Conservation (phyloP, 768 basidiomycete species). For the Tubosaeta brunneosetosa region DNA sequence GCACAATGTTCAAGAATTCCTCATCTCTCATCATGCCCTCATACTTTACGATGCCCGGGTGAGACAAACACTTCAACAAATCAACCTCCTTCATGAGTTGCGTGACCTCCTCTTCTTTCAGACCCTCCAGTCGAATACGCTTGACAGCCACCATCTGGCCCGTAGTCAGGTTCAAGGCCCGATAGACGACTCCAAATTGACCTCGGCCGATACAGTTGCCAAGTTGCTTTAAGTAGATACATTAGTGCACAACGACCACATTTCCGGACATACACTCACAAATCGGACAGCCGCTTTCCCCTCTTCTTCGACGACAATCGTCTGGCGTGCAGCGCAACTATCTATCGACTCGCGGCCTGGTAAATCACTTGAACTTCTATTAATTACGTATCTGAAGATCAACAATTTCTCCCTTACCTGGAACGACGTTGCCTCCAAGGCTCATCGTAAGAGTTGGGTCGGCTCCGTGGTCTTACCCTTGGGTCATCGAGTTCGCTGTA, state of each 20-base stretch:
- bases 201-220: slow-evolving; percentile 97
- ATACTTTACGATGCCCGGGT: slow-evolving; percentile 96
- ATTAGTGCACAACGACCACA: slow-evolving; percentile 9
- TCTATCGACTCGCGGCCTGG: slow-evolving; percentile 58
- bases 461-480: slow-evolving; percentile 44
- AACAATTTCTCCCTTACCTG: slow-evolving; percentile 68
- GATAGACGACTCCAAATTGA: slow-evolving; percentile 95
- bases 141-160: slow-evolving; percentile 99
- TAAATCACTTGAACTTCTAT: slow-evolving; percentile 63
- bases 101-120: slow-evolving; percentile 85
- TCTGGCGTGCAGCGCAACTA: slow-evolving; percentile 59
- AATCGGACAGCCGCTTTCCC: slow-evolving; percentile 77
- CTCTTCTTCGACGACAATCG: slow-evolving; percentile 73
- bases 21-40: slow-evolving; percentile 92
- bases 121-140: slow-evolving; percentile 83
- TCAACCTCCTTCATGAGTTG: slow-evolving; percentile 95
- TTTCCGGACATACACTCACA: slow-evolving; percentile 45
- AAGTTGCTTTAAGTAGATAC: slow-evolving; percentile 63
- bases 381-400: slow-evolving; percentile 50
- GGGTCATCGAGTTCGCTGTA: slow-evolving; percentile 69
- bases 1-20: slow-evolving; percentile 84
- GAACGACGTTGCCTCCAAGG: slow-evolving; percentile 52
- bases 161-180: slow-evolving; percentile 87
- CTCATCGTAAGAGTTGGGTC: slow-evolving; percentile 69
- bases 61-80: slow-evolving; percentile 82